phyloP scores from a whole-genome alignment of 1,139 yeast species.

The Pneumocystis wakefieldiae region DNA sequence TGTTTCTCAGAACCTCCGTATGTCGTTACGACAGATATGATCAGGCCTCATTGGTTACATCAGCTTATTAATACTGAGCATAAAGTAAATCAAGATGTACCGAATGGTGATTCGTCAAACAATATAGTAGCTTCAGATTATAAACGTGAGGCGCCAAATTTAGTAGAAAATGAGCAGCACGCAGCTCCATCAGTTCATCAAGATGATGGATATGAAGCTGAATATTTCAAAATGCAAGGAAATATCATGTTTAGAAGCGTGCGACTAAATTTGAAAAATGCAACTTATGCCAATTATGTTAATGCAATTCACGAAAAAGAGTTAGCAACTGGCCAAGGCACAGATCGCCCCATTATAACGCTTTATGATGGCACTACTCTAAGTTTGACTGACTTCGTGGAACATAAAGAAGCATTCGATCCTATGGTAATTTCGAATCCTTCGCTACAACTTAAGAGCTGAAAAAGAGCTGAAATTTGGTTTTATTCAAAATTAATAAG shows the following conservation, averaged over 20 bases:
- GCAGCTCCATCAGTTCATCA: too few species aligned
- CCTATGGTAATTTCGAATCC: neutral
- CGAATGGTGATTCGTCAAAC: neutral
- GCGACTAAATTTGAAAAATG: neutral
- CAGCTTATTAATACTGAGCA: constrained; percentile 30
- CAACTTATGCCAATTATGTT: neutral
- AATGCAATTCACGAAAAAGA: neutral
- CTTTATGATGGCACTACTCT: neutral
- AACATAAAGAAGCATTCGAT: neutral
- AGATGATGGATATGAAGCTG: too few species aligned
- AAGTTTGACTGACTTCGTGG: neutral
- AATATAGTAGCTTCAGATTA: neutral
- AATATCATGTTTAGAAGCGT: neutral
- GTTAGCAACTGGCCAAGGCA: neutral
- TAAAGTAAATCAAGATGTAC: neutral
- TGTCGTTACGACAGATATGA: constrained; percentile 62
- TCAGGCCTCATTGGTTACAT: constrained; percentile 86
- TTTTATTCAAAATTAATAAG: neutral
- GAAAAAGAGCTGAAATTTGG: neutral
- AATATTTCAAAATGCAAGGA: too few species aligned
- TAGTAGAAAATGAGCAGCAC: neutral
- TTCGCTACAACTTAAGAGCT: neutral
- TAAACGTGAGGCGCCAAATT: neutral
- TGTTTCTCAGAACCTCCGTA: constrained; percentile 43
- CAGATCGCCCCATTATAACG: neutral